phyloP scores from a whole-genome alignment of 2,329 filamentous ascomycete species.

The Xylaria sp. region DNA sequence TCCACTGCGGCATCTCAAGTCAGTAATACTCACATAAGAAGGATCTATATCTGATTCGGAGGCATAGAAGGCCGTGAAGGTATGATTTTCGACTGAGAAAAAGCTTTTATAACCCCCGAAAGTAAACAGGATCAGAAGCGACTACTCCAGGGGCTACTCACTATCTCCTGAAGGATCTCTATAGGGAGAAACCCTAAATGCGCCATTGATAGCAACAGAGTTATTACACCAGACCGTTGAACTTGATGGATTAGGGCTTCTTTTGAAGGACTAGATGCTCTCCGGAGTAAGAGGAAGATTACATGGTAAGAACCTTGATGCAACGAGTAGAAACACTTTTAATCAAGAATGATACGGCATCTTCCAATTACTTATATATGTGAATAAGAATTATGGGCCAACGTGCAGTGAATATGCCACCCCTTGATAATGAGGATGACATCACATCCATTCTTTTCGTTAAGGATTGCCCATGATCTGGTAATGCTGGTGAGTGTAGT shows the following conservation, averaged over 20 bases:
- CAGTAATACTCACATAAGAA: not conserved
- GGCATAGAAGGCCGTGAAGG: not conserved
- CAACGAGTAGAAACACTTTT: not conserved
- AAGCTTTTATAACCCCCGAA: not conserved
- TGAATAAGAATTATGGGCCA: slow-evolving; percentile 2
- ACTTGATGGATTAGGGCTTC: not conserved
- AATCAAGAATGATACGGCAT: not conserved
- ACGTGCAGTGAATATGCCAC: not conserved
- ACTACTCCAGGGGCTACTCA: not conserved
- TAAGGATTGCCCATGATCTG: not conserved
- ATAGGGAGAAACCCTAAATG: not conserved
- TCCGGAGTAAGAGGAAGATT: not conserved
- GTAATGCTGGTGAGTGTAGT: not conserved
- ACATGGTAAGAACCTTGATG: not conserved
- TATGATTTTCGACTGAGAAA: not conserved
- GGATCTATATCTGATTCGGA: not conserved
- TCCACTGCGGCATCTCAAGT: not conserved
- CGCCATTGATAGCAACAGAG: not conserved
- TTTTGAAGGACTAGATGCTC: not conserved
- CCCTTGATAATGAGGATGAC: slow-evolving; percentile 4
- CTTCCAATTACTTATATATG: not conserved
- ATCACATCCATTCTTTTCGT: not conserved
- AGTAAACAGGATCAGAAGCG: not conserved
- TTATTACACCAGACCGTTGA: not conserved
- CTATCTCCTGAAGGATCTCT: not conserved